Percentiles rank a stretch among this genome's conserved stretches.
These are phyloP conservation scores for Populus hybrid DNA, from an alignment of 441 rosid genomes.

Conservation along the genomic window DNA sequence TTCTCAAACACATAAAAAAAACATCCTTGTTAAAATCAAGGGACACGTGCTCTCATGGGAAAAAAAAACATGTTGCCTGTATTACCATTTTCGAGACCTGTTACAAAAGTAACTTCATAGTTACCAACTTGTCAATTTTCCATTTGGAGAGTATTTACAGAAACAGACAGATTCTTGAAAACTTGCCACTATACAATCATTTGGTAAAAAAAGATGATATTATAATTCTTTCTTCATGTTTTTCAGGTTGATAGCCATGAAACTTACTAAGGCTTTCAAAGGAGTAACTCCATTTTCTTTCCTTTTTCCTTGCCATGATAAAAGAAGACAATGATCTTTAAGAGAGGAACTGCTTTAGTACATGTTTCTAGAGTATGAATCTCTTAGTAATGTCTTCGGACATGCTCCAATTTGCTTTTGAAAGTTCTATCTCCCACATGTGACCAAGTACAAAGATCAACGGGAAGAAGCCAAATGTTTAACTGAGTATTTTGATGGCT, in stretches of 20 bases:
- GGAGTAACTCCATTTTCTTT: background rate
- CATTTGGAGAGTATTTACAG: too few species aligned
- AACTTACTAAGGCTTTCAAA: background rate
- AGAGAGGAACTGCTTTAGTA: too few species aligned
- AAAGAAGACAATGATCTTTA: too few species aligned
- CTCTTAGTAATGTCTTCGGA: background rate
- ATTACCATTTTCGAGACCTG: background rate
- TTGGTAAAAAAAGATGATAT: background rate
- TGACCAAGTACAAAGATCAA: background rate
- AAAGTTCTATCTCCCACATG: too few species aligned
- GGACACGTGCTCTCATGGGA: background rate
- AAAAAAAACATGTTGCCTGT: background rate
- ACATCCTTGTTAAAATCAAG: background rate
- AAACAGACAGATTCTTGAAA: too few species aligned
- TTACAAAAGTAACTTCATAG: too few species aligned
- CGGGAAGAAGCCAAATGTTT: background rate
- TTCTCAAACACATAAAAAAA: background rate
- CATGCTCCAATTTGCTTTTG: too few species aligned
- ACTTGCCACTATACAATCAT: too few species aligned
- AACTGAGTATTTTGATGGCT: background rate
- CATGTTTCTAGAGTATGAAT: too few species aligned
- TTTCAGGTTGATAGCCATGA: background rate
- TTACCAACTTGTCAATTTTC: too few species aligned
- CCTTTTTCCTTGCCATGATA: background rate
- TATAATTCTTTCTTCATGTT: too few species aligned